Percentiles rank a stretch among this genome's conserved stretches.
Conservation (phyloP, 306 rosid genomes). For the Inga leiocalycina region DNA sequence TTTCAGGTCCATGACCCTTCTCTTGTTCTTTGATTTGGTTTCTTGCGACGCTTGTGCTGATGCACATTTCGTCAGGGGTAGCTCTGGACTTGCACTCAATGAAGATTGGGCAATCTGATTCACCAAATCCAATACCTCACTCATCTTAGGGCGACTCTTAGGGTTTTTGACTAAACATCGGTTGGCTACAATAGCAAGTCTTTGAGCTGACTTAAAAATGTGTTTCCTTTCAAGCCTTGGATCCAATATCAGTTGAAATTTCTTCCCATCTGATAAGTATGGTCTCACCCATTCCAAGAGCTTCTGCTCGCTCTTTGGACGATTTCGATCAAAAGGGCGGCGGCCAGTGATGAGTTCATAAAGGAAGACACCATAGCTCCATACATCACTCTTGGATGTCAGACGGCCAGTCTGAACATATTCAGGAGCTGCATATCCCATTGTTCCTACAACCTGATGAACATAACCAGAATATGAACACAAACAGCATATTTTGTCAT, state of each 20-base stretch:
- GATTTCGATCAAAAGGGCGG: conserved; percentile 84
- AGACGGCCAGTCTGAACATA: conserved; percentile 94
- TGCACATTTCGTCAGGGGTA: conserved; percentile 47
- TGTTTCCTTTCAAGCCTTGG: conserved; percentile 82
- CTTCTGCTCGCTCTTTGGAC: conserved; percentile 91
- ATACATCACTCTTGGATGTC: conserved; percentile 84
- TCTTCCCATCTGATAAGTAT: conserved; percentile 69
- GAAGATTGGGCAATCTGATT: conserved; percentile 54
- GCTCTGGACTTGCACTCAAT: conserved; percentile 42
- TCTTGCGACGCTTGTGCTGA: conserved; percentile 38
- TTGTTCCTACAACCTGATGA: conserved; percentile 92
- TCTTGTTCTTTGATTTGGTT: conserved; percentile 44
- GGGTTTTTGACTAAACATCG: conserved; percentile 77
- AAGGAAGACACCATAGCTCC: conserved; percentile 97
- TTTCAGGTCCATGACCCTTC: conserved; percentile 53
- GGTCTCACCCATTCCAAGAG: conserved; percentile 93
- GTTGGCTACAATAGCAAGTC: conserved; percentile 76
- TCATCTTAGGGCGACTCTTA: conserved; percentile 96
- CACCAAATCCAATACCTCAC: conserved; percentile 84
- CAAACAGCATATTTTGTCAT: conserved; percentile 14
- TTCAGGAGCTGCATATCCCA: conserved; percentile 98
- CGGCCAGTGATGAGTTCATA: conserved; percentile 94
- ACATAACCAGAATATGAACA: conserved; percentile 40
- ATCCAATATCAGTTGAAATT: conserved; percentile 80
- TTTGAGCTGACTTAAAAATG: conserved; percentile 65